Evolutionary conservation across 2,329 filamentous ascomycete genomes (phyloP).

Genomic region (Fusarium continuum): DNA sequence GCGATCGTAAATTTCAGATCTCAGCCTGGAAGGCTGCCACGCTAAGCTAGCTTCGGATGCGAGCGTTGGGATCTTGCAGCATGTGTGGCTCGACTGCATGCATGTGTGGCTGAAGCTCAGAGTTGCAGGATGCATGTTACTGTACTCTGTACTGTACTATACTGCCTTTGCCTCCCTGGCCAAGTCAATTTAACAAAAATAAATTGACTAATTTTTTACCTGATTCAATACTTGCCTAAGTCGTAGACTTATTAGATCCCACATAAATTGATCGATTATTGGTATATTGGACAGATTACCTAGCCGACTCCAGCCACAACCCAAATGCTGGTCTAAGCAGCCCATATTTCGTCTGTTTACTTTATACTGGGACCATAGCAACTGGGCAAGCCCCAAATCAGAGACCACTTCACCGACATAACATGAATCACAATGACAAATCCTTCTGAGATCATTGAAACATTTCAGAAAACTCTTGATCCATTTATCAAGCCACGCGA

Average conservation of each 20-base stretch:
- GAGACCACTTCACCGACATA: conserved; percentile 17
- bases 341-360: conserved; percentile 30
- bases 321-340: background rate
- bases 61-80: background rate
- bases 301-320: conserved; percentile 25
- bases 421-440: conserved; percentile 43
- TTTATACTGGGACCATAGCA: conserved; percentile 23
- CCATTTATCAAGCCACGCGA: conserved; percentile 66
- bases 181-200: too few species aligned
- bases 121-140: background rate
- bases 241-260: too few species aligned
- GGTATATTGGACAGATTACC: too few species aligned
- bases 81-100: conserved; percentile 24
- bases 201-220: too few species aligned
- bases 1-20: conserved; percentile 52
- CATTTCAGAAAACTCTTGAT: conserved; percentile 56
- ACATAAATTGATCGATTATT: too few species aligned
- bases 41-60: conserved; percentile 24
- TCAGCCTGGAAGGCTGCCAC: conserved; percentile 37
- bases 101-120: conserved; percentile 20
- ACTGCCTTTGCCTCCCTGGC: too few species aligned
- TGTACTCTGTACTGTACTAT: too few species aligned
- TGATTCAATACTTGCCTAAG: too few species aligned
- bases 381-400: conserved; percentile 9
- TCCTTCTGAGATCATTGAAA: conserved; percentile 47